Evolutionary conservation across 371 early-diverging fungal genomes (phyloP), one percentile per base, ranked within the genome.

Genomic region (Rhizopus sp.): DNA sequence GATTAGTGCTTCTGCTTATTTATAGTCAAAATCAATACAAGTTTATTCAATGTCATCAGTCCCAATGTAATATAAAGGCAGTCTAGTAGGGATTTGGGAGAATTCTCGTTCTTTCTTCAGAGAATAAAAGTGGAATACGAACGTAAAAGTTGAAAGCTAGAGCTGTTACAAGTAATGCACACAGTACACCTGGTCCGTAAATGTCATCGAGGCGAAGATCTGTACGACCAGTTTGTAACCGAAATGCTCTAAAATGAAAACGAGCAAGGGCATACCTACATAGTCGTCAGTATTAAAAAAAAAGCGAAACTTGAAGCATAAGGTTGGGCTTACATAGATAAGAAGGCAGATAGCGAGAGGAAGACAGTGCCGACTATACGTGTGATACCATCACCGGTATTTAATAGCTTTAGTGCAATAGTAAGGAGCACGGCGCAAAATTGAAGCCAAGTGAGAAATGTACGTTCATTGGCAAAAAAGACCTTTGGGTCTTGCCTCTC

Each of bases 381-480:
- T 5, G 73, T 66, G 12, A 69, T 72, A 53, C 64, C 54, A 55
- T 82, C 76, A 23, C 88, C 88, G 74, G 86, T 88, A 68, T 89
- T 91, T 30, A 90, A 57, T 49, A 92, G 67, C 37, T 86, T 90
- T 52, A 91, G 66, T n/a, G 86, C 85, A 16, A 91, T 77, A 5
- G 83, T 86, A 15, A 89, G 80, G 38, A 90, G 55, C 30, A 87
- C 63, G 29, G 87, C 84, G 59, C 87, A 82, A 40, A 87, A 79
- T 55, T 90, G 90, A 41, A 93, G 80, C 96, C 96, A 94, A 39
- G 82, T 82, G 57, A 95, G 80, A 63, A 91, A 94, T 2, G 96
- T 95, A 54, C 96, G 80, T 73, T 95, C 96, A 63, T 95, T 95
- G 31, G 96, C 93, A 73, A 95, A 93, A 70, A 91, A 92, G 17